Evolutionary conservation across 345 rosid genomes (phyloP).

Genomic region (Draba incana): DNA sequence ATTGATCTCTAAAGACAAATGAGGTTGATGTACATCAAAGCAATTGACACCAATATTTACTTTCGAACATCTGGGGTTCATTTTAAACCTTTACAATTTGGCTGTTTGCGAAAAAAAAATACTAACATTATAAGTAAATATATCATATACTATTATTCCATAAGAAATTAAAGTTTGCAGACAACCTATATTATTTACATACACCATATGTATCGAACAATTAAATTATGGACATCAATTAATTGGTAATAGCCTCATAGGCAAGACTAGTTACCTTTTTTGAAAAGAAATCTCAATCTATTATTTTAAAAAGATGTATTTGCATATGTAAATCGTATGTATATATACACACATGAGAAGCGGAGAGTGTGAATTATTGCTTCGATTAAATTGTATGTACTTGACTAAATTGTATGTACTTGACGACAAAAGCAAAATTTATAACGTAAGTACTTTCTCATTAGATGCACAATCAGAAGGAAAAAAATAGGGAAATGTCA

Average conservation of each 20-base stretch:
- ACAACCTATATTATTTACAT: constrained; percentile 14
- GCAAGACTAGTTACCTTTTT: not conserved
- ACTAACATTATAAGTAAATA: not conserved
- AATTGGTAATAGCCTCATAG: not conserved
- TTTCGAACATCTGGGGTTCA: constrained; percentile 30
- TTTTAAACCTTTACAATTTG: constrained; percentile 29
- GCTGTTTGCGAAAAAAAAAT: constrained; percentile 22
- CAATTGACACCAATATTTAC: constrained; percentile 12
- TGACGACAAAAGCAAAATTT: no score
- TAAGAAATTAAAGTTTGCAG: not conserved
- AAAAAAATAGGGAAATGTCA: constrained; percentile 44
- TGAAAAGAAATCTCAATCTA: not conserved
- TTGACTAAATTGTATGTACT: constrained; percentile 22
- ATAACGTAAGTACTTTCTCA: constrained; percentile 21
- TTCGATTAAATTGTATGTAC: constrained; percentile 17
- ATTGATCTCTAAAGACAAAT: constrained; percentile 1
- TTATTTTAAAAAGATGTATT: not conserved
- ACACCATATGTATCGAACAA: constrained; percentile 15
- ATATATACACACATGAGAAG: not conserved
- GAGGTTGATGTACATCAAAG: constrained; percentile 14
- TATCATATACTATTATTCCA: not conserved
- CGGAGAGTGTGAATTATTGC: constrained; percentile 19
- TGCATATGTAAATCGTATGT: not conserved
- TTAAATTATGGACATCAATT: not conserved
- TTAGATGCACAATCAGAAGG: constrained; percentile 29